Percentiles rank a stretch among this genome's conserved stretches.
Evolutionary conservation across 2,329 filamentous ascomycete species (phyloP).

Genomic region (Neospermospora avenae): DNA sequence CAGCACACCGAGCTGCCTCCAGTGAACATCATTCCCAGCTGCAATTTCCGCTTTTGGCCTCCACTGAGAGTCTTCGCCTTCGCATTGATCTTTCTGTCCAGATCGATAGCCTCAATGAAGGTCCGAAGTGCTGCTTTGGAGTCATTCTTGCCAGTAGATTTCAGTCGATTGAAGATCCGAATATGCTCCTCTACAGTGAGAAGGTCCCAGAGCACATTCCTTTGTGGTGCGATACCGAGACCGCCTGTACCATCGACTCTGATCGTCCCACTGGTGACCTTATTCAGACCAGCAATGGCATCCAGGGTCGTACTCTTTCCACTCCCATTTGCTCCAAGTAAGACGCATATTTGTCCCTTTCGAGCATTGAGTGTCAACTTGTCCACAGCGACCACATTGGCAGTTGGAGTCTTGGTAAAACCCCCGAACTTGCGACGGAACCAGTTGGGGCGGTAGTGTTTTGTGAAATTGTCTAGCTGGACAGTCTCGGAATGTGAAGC

Average conservation of each 20-base stretch:
- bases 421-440: constrained; percentile 47
- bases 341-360: constrained; percentile 78
- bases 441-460: constrained; percentile 68
- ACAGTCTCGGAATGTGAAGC: constrained; percentile 50
- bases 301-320: constrained; percentile 90
- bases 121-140: constrained; percentile 56
- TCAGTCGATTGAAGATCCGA: constrained; percentile 77
- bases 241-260: constrained; percentile 74
- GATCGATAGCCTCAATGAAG: constrained; percentile 69
- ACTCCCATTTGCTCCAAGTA: constrained; percentile 85
- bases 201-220: constrained; percentile 91
- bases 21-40: constrained; percentile 93
- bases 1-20: constrained; percentile 86
- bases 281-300: constrained; percentile 79
- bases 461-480: constrained; percentile 69
- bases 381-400: constrained; percentile 76
- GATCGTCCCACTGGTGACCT: constrained; percentile 72
- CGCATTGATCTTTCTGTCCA: constrained; percentile 70
- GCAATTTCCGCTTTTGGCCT: constrained; percentile 88
- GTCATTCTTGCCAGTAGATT: constrained; percentile 57
- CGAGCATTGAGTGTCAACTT: constrained; percentile 67
- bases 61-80: constrained; percentile 77
- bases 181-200: constrained; percentile 85
- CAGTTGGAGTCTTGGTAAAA: constrained; percentile 41
- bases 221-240: constrained; percentile 84